phyloP scores from a whole-genome alignment of 2,329 filamentous ascomycete genomes.

The Phoma sp. region DNA sequence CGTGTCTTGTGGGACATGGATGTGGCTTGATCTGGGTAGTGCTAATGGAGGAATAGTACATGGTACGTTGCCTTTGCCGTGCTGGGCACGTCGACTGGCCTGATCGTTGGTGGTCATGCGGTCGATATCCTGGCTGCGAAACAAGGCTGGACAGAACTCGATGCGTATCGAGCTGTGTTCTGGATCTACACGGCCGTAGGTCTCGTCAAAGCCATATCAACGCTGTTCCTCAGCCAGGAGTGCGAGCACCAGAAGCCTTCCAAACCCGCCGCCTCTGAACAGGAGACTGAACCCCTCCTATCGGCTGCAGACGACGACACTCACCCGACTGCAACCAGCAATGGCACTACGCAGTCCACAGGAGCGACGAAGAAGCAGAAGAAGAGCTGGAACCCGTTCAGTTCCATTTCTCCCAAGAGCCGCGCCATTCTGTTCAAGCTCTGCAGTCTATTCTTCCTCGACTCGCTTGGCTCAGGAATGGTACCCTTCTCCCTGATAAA shows the following conservation, averaged over 20 bases:
- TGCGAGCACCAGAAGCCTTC: constrained; percentile 43
- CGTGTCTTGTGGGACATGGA: constrained; percentile 37
- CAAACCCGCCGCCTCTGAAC: background rate
- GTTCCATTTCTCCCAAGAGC: constrained; percentile 65
- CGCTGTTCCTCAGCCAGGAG: constrained; percentile 47
- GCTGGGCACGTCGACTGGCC: constrained; percentile 44
- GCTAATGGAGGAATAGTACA: constrained; percentile 24
- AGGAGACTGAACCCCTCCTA: constrained; percentile 35
- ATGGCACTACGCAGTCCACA: background rate
- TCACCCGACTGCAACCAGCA: background rate
- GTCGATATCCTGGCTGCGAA: constrained; percentile 42
- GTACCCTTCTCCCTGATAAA: constrained; percentile 59
- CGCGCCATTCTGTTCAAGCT: constrained; percentile 65
- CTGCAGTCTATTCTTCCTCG: constrained; percentile 71
- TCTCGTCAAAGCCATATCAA: constrained; percentile 48
- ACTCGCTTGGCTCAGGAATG: constrained; percentile 75
- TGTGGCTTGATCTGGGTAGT: background rate
- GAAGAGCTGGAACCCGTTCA: constrained; percentile 49
- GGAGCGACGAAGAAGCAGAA: background rate
- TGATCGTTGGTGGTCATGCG: constrained; percentile 47
- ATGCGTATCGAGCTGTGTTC: constrained; percentile 52
- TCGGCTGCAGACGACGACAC: constrained; percentile 11
- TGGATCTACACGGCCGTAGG: constrained; percentile 54
- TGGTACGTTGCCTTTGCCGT: constrained; percentile 52
- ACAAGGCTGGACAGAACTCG: constrained; percentile 47